Base-by-base conservation (phyloP, 139 green algal genomes). In the Penium margaritaceum region DNA sequence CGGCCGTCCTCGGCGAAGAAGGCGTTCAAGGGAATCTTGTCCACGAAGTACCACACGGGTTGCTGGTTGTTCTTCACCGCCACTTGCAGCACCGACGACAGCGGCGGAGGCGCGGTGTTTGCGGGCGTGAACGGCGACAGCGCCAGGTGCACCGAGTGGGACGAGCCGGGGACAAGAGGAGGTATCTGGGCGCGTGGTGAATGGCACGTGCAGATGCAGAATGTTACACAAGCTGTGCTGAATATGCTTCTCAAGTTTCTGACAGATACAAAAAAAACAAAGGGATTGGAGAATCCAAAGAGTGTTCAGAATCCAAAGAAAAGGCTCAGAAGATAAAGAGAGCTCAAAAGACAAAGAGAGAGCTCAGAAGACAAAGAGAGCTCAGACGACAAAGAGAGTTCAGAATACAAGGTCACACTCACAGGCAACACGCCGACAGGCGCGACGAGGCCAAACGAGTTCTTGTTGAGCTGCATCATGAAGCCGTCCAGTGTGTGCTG, bases 401-500 rank as follows among this genome's bases (percentile, higher is more conserved):
- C n/a, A n/a, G n/a, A n/a, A n/a, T n/a, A n/a, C n/a, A n/a, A n/a
- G n/a, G n/a, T n/a, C n/a, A n/a, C n/a, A n/a, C 34, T 37, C 17
- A 70, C 57, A 33, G 37, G 37, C 21, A 60, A 24, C n/a, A 75
- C 46, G 7, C 70, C 70, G 32, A 32, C 7, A 9, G 63, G 63
- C 29, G 91, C 88, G 12, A 80, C 76, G 32, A 97, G 74, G 9
- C 92, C 92, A 67, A 95, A 95, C 34, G 73, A 81, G 81, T 96
- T 96, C 71, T 89, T 91, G 86, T 97, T 97, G 63, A 97, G 89
- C 72, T 95, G 90, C 24, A 97, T 88, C 90, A 96, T 94, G 60
- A 97, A 90, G 9, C 89, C 90, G 79, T 95, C 87, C 61, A 97
- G 58, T 0, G 82, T 54, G 1, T 34, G 60, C 4, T 63, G 53